Conservation (phyloP, 1,139 yeast genomes). For the Zygosaccharomyces sapae region DNA sequence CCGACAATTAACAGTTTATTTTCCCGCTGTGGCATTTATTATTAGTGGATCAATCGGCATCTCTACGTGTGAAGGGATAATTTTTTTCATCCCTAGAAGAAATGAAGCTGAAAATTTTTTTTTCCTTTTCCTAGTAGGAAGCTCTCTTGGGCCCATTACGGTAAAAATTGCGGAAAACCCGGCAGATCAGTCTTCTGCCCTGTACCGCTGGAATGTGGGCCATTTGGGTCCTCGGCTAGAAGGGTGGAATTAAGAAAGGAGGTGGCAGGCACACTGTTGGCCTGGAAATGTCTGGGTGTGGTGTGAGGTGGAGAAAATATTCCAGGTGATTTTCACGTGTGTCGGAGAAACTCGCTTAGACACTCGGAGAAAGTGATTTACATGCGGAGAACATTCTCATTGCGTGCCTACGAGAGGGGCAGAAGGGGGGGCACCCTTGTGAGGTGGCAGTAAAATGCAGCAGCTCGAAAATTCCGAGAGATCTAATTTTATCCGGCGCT, state of each 20-base stretch:
- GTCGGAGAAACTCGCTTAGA: too few species aligned
- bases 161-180: background rate
- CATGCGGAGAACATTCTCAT: background rate
- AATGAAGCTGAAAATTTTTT: background rate
- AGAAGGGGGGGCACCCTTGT: too few species aligned
- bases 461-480: too few species aligned
- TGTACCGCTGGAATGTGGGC: too few species aligned
- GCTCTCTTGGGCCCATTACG: background rate
- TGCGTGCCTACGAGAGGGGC: background rate
- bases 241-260: too few species aligned
- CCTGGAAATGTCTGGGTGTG: too few species aligned
- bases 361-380: background rate
- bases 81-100: background rate
- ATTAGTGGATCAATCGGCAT: background rate
- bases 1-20: background rate
- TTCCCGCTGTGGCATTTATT: constrained; percentile 1
- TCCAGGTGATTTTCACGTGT: background rate
- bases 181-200: too few species aligned
- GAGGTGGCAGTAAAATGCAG: too few species aligned
- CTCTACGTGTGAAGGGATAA: background rate
- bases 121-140: background rate
- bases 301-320: background rate
- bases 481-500: too few species aligned
- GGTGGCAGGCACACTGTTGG: too few species aligned
- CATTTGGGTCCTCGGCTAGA: too few species aligned